Percentiles rank a stretch among this genome's conserved stretches.
These are phyloP conservation scores for Bromus sterilis DNA, from an alignment of 176 grass and related monocot genomes.

Conservation along the genomic window DNA sequence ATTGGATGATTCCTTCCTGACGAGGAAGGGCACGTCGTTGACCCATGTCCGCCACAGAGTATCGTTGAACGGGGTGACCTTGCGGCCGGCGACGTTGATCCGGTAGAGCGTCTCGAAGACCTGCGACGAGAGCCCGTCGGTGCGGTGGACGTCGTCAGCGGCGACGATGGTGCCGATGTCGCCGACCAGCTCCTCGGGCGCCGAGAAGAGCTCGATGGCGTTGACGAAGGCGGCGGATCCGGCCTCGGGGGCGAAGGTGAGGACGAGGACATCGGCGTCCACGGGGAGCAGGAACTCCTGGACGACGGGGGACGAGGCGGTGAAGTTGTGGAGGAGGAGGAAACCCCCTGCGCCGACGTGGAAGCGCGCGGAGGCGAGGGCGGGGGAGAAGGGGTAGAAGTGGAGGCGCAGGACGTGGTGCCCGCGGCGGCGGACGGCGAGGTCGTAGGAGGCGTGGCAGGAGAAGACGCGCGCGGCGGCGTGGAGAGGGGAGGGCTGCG, in stretches of 20 bases:
- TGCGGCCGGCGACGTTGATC: conserved; percentile 69
- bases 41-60: conserved; percentile 94
- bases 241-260: conserved; percentile 67
- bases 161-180: conserved; percentile 54
- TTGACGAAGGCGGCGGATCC: conserved; percentile 72
- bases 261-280: conserved; percentile 43
- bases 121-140: conserved; percentile 53
- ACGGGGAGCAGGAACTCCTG: conserved; percentile 82
- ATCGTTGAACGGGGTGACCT: conserved; percentile 93
- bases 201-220: conserved; percentile 84
- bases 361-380: conserved; percentile 67
- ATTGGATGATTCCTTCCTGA: conserved; percentile 26
- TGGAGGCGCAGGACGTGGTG: conserved; percentile 83
- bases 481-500: conserved; percentile 42
- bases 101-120: conserved; percentile 72
- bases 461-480: conserved; percentile 72
- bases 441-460: conserved; percentile 62
- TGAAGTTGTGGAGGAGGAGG: conserved; percentile 77
- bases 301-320: conserved; percentile 37
- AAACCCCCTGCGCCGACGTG: conserved; percentile 48
- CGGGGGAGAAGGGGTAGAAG: conserved; percentile 67
- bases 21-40: conserved; percentile 40
- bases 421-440: conserved; percentile 50
- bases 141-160: conserved; percentile 1
- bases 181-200: conserved; percentile 63